Base-by-base conservation (phyloP, 805 yeast species). In the Phaffomyces opuntiae region DNA sequence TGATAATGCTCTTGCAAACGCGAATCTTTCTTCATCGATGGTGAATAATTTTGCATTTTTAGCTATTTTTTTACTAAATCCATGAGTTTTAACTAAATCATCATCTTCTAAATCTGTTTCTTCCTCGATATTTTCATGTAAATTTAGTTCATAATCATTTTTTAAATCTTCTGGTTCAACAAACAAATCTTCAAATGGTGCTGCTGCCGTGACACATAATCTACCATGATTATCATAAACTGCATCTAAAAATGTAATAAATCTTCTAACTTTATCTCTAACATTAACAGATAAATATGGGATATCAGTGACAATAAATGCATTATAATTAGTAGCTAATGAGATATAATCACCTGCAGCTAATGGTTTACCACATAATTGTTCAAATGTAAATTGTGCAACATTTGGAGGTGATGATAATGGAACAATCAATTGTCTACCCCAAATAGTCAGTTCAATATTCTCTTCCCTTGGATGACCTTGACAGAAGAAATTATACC, bases 271-370 rank as follows among this genome's bases (percentile, higher is more conserved):
- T 53, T 83, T 75, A 57, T 93, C 97, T 51, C 96, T 75, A 40
- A 79, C 83, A 53, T 83, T 75, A 12, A 84, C 73, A 19, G 95
- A 80, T 57, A 93, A 66, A 50, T 81, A 81, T 11, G 99, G 99
- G 38, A 93, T 89, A 60, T 93, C 98, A 0, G 97, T 88, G 40
- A 93, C 75, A n/a, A 93, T 80, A 53, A 89, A 83, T 7, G 89
- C 77, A 44, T 78, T 76, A 69, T 81, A 93, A 13, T 81, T 68
- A 6, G 76, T 73, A 11, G 97, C 96, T 50, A 93, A 67, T 19
- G 88, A 80, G 38, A 93, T 73, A 59, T 93, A 93, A 63, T 93
- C 99, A 9, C 97, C 98, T 0, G 98, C 96, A 16, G 96, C 89
- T 50, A 87, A 66, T 11, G 95, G 91, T 49, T 73, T 68, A 1